Percentiles rank a stretch among this genome's conserved stretches.
phyloP scores from a whole-genome alignment of 805 yeast species.

The Clavispora carvajalis region DNA sequence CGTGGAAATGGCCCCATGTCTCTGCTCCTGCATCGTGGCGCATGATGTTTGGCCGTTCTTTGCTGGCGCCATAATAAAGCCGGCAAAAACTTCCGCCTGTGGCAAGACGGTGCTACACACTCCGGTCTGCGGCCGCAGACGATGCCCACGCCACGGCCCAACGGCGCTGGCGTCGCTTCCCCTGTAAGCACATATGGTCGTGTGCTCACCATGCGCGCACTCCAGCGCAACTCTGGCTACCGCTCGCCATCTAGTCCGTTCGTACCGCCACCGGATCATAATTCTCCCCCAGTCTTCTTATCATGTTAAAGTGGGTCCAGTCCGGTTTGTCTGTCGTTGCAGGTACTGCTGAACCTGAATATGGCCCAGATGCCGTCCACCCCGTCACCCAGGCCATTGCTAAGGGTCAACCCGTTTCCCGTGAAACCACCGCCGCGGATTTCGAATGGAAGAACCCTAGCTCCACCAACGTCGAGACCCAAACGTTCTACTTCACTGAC shows the following conservation, averaged over 20 bases:
- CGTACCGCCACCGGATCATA: background rate
- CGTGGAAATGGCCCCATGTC: background rate
- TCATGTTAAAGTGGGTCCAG: slow-evolving; percentile 78
- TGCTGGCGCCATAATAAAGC: too few species aligned
- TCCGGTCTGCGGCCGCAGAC: too few species aligned
- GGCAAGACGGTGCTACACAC: too few species aligned
- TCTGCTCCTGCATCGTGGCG: background rate
- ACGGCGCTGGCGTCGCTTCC: too few species aligned
- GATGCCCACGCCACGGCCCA: too few species aligned
- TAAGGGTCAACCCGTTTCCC: slow-evolving; percentile 33
- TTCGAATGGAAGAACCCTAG: slow-evolving; percentile 69
- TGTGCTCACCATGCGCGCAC: background rate
- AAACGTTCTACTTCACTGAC: slow-evolving; percentile 79
- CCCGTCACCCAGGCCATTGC: slow-evolving; percentile 62
- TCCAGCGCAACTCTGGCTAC: background rate
- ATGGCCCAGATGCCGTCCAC: slow-evolving; percentile 88
- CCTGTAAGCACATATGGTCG: background rate
- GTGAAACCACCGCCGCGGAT: slow-evolving; percentile 60
- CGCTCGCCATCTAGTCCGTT: background rate
- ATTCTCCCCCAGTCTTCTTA: background rate
- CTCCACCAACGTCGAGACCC: slow-evolving; percentile 92
- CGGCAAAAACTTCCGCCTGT: too few species aligned
- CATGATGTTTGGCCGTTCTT: background rate
- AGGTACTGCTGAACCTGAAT: slow-evolving; percentile 96
- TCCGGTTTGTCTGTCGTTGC: slow-evolving; percentile 89